Base-by-base conservation (phyloP, 169 alveolate genomes). In the Eimeria praecox region DNA sequence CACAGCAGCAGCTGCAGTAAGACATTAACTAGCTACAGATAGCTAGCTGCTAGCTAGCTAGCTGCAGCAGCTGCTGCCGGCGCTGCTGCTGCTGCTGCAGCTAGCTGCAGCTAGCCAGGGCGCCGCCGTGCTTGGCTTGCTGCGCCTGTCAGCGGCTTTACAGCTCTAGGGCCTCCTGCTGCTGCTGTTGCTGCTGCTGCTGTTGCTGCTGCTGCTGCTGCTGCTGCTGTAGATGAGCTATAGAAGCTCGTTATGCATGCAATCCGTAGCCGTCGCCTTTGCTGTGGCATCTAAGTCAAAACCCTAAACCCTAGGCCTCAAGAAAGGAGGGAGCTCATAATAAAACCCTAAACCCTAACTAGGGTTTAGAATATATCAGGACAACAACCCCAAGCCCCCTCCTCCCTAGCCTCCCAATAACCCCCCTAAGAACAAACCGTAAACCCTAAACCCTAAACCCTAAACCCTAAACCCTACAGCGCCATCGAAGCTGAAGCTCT, bases 371-470 rank as follows among this genome's bases (percentile, higher is more conserved):
- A 92, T 0, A 92, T 92, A 59, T 92, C 96, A 0, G 96, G 96
- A 38, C 96, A 64, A 30, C 87, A 35, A 16, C 85, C 27, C 64
- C 66, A 92, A 12, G 54, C 73, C 46, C 85, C 96, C 30, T n/a
- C 59, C 33, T 52, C 86, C 38, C 87, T 66, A 24, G 96, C 92
- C 56, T 92, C 96, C 96, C 96, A 92, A 85, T 92, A 92, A 5
- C 93, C 93, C 9, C 96, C 96, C 96, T 92, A 42, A 44, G 20
- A 9, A 52, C 95, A 90, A 42, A 49, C 54, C 80, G 4, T 14
- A 44, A 3, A n/a, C 24, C 35, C 40, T 40, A 30, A 40, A 64
- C 44, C 22, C 24, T 33, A 42, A 38, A 42, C 66, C 80, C 38
- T 52, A 44, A 16, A 8, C 35, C 49, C 14, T n/a, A 38, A 38